Evolutionary conservation across 1,139 yeast species (phyloP), one percentile per base, ranked within the genome.

Genomic region (Yamadazyma blattariae): DNA sequence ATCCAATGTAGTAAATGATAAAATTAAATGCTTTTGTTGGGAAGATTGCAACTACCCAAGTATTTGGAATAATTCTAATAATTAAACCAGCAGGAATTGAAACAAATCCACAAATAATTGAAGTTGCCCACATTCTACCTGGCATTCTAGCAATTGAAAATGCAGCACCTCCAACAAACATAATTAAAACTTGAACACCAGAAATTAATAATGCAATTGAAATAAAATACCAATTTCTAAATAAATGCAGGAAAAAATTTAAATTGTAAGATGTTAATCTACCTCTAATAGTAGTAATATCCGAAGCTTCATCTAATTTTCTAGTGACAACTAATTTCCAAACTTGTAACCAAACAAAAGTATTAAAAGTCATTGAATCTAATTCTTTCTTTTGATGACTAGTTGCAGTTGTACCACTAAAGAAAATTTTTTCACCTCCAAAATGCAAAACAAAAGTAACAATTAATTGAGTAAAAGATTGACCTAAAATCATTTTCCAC

Each of bases 401-500:
- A 25, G 63, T 51, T 28, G 71, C 54, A 6, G 57, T 54, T 13
- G 57, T 54, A 28, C 54, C 50, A 3, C 74, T 72, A 50, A 60
- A 77, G 55, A 87, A 89, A 24, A 92, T 61, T 29, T 61, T 41
- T 14, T 63, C 56, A 15, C 97, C 97, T 9, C 79, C 85, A 61
- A 88, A 92, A 59, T 88, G 92, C 34, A 94, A 62, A 5, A 72
- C 67, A 54, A 92, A 84, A 0, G 97, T 90, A 18, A 92, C 75
- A 19, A 73, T 54, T 43, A 94, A 73, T 65, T 92, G 99, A 41
- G 80, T 74, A 8, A 70, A 45, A 1, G 96, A 77, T 63, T 92
- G 97, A 4, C 96, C 95, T 35, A 90, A 48, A 50, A 94, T 92
- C 97, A 94, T 90, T 60, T 92, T 92, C 98, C 98, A 92, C 92